A percentile compares a stretch with the other conserved stretches of the same genome.
phyloP scores from a whole-genome alignment of 257 asterid species.

The Phtheirospermum japonicum region DNA sequence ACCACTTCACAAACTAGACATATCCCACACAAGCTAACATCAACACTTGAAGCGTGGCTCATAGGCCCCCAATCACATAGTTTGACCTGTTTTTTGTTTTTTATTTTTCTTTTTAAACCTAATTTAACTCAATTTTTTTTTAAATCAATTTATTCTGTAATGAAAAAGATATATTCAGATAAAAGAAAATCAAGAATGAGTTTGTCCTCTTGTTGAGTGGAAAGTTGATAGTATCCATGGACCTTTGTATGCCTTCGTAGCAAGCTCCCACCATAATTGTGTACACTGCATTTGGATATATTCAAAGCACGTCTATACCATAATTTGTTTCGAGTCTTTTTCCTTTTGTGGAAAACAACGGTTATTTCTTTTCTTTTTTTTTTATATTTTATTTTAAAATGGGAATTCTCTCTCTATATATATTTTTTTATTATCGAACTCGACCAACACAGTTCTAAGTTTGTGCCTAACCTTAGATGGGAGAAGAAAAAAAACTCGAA shows the following conservation, averaged over 20 bases:
- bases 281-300: slow-evolving; percentile 29
- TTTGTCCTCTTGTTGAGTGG: slow-evolving; percentile 6
- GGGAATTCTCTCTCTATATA: too few species aligned
- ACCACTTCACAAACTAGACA: too few species aligned
- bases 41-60: too few species aligned
- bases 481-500: background rate
- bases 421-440: too few species aligned
- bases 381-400: too few species aligned
- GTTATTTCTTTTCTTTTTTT: too few species aligned
- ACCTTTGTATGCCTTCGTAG: slow-evolving; percentile 21
- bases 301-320: slow-evolving; percentile 8
- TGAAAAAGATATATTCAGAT: background rate
- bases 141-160: too few species aligned
- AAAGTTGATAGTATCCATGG: slow-evolving; percentile 21
- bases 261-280: slow-evolving; percentile 31
- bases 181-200: background rate
- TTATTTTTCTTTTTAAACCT: too few species aligned
- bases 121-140: too few species aligned
- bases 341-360: slow-evolving; percentile 9
- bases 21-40: too few species aligned
- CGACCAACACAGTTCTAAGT: background rate
- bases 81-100: slow-evolving; percentile 19
- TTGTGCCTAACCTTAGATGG: slow-evolving; percentile 25
- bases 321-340: too few species aligned
- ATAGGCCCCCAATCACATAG: slow-evolving; percentile 1